Evolutionary conservation across 108 stramenopile genomes (phyloP), one percentile per base, ranked within the genome.

Genomic region (Pseudonitzschia multistriata): DNA sequence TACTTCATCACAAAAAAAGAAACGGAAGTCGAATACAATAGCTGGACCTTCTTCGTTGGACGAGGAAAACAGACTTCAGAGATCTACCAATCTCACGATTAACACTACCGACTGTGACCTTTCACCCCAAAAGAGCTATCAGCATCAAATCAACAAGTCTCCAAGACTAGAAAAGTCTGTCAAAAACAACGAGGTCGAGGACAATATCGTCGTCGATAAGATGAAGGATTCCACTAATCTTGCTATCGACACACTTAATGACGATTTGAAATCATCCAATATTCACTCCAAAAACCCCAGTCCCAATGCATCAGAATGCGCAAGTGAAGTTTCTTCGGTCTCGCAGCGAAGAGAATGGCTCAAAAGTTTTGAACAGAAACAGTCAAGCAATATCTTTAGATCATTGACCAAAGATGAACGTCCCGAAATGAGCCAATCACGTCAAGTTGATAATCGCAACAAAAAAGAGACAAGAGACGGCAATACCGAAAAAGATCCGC

Each of bases 311-410:
- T 79, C 73, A 49, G 79, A 74, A 7, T 65, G 70, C 39, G 73
- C 31, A 25, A 70, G 73, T 2, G 80, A 79, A 42, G 49, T 66
- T 0, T 77, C 70, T 3, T 78, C 84, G 17, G 80, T 85, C 14
- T 57, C 74, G 10, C 61, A 73, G 27, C 59, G 81, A 10, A 63
- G 72, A 62, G 75, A 74, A 37, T 78, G 76, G 78, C 71, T 85
- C 47, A 65, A 80, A 33, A 73, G 74, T 22, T 85, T 82, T 77
- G 81, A 70, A 25, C 66, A 85, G 47, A 59, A 85, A 45, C 75
- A 82, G 39, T 49, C 71, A 13, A 52, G 30, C 22, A 48, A 56
- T 63, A 7, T 34, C 66, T 64, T 64, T 45, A 39, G 63, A 40
- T 25, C 39, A 40, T n/a, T 42, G 56, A 7, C 57, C 34, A 21